These are phyloP conservation scores for Neopestalotiopsis clavispora DNA, from an alignment of 2,329 filamentous ascomycete species.

Conservation along the genomic window DNA sequence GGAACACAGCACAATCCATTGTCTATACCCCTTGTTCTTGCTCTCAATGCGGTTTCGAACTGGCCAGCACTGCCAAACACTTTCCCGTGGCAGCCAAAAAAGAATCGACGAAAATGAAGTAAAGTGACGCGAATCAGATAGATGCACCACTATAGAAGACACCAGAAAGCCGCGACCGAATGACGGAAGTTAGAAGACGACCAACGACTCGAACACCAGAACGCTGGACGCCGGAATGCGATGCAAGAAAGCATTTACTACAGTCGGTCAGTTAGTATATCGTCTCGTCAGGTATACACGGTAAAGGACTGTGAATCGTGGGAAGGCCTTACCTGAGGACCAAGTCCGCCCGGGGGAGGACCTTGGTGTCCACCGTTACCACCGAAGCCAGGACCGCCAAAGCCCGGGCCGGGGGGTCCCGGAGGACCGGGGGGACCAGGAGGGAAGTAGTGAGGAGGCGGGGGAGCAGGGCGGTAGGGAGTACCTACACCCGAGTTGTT, in stretches of 20 bases:
- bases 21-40: neutral
- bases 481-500: conserved; percentile 99
- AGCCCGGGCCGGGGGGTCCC: conserved; percentile 23
- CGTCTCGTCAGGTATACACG: neutral
- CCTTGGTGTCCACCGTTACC: conserved; percentile 32
- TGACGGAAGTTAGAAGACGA: conserved; percentile 11
- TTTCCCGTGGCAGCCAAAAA: neutral
- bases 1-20: neutral
- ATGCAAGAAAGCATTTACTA: conserved; percentile 20
- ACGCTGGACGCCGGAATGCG: conserved; percentile 39
- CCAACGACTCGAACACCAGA: conserved; percentile 22
- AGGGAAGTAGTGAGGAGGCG: conserved; percentile 39
- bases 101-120: conserved; percentile 12
- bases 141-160: conserved; percentile 11
- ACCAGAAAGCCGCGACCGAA: conserved; percentile 19
- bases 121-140: conserved; percentile 10
- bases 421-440: conserved; percentile 33
- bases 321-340: conserved; percentile 34
- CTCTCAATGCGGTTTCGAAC: neutral
- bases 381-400: conserved; percentile 32
- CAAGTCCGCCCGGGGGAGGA: conserved; percentile 35
- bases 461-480: conserved; percentile 87
- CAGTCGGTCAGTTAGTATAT: neutral
- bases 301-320: neutral
- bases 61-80: neutral